Evolutionary conservation across 441 rosid genomes (phyloP).

Genomic region (Aleurites moluccanus): DNA sequence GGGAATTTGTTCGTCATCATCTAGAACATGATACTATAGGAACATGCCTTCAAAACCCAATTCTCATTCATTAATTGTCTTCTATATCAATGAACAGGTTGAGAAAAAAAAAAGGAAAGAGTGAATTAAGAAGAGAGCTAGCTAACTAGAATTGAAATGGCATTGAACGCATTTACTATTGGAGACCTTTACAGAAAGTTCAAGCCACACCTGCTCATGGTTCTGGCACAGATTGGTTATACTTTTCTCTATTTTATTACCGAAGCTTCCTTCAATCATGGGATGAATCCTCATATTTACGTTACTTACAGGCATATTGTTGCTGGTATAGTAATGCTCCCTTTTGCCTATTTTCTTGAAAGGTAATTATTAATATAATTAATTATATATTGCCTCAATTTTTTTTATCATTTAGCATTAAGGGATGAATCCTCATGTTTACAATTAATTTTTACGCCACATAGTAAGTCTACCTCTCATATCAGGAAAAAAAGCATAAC

Average conservation of each 20-base stretch:
- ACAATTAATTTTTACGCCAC: too few species aligned
- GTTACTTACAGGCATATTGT: conserved; percentile 61
- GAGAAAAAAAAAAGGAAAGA: too few species aligned
- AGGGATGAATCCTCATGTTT: too few species aligned
- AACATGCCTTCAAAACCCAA: conserved; percentile 17
- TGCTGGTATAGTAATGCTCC: conserved; percentile 44
- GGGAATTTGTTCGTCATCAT: too few species aligned
- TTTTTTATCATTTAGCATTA: too few species aligned
- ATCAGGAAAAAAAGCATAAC: too few species aligned
- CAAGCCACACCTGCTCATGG: conserved; percentile 62
- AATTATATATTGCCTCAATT: too few species aligned
- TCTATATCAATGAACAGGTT: conserved; percentile 12
- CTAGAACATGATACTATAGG: conserved; percentile 40
- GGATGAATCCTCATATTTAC: conserved; percentile 69
- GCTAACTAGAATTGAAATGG: conserved; percentile 18
- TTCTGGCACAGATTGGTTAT: conserved; percentile 47
- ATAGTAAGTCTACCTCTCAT: too few species aligned
- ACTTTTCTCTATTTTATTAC: conserved; percentile 57
- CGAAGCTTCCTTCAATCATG: conserved; percentile 42
- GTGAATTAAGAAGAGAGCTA: too few species aligned
- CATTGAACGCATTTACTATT: not conserved
- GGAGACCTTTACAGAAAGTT: conserved; percentile 28
- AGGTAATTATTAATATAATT: conserved; percentile 30
- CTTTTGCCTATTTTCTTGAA: conserved; percentile 64
- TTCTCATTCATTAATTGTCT: not conserved